These are phyloP conservation scores for Scedosporium dehoogii DNA, from an alignment of 2,329 filamentous ascomycete species.

Conservation along the genomic window DNA sequence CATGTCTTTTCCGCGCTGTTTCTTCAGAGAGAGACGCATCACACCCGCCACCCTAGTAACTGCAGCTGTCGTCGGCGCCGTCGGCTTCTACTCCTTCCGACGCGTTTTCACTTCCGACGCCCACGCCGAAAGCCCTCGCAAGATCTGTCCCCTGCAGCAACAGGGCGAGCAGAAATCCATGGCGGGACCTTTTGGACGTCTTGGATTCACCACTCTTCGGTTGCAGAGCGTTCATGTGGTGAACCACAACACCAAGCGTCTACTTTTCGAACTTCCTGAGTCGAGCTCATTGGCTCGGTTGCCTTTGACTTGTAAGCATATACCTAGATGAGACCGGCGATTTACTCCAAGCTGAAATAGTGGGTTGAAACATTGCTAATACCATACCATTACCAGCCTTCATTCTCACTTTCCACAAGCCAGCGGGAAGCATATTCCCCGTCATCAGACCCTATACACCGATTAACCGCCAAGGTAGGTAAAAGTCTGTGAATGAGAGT, in stretches of 20 bases:
- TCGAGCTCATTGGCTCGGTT: conserved; percentile 37
- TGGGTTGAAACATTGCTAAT: neutral
- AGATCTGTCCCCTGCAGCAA: neutral
- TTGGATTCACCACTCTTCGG: conserved; percentile 34
- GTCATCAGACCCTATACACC: conserved; percentile 59
- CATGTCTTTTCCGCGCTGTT: neutral
- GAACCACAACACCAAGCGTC: conserved; percentile 48
- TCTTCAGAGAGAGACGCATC: neutral
- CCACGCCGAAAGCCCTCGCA: neutral
- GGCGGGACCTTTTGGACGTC: conserved; percentile 17
- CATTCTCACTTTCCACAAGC: conserved; percentile 50
- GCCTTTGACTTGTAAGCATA: conserved; percentile 32
- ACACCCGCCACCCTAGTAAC: neutral
- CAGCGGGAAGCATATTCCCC: conserved; percentile 46
- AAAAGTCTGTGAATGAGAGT: conserved; percentile 1
- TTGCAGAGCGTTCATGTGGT: conserved; percentile 41
- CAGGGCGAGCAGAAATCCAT: neutral
- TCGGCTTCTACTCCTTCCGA: neutral
- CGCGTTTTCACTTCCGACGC: neutral
- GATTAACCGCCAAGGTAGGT: conserved; percentile 38
- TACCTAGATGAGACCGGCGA: too few relatives aligned
- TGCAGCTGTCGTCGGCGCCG: neutral
- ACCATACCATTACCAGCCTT: conserved; percentile 27
- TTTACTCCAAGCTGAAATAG: neutral
- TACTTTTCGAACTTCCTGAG: conserved; percentile 46